A percentile compares a stretch with the other conserved stretches of the same genome.
Conservation (phyloP, 768 basidiomycete species). For the Lanmaoa pseudosensibilis region DNA sequence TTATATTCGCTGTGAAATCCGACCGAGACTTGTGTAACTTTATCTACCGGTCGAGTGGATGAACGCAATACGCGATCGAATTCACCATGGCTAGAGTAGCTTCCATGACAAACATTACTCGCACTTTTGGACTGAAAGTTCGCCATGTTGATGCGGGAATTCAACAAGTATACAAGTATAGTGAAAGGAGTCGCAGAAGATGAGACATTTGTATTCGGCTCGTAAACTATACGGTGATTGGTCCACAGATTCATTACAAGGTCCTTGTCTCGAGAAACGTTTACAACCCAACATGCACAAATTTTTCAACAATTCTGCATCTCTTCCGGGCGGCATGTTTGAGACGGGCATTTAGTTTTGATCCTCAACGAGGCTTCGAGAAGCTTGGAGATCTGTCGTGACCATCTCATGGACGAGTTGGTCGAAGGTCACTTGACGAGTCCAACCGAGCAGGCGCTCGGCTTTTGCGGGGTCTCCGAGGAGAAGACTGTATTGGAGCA, state of each 20-base stretch:
- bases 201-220: neutral
- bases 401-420: constrained; percentile 93
- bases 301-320: constrained; percentile 1
- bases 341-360: constrained; percentile 54
- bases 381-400: constrained; percentile 71
- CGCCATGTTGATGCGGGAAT: neutral
- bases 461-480: constrained; percentile 90
- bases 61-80: neutral
- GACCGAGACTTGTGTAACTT: neutral
- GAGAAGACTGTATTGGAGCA: constrained; percentile 54
- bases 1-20: neutral
- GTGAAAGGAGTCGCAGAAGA: neutral
- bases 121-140: neutral
- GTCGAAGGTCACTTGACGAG: constrained; percentile 80
- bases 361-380: constrained; percentile 74
- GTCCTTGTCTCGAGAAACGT: neutral
- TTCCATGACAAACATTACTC: neutral
- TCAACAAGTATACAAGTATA: neutral
- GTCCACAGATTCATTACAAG: constrained; percentile 6
- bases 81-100: neutral
- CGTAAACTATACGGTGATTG: constrained; percentile 2
- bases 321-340: neutral
- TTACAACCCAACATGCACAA: neutral
- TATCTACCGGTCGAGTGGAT: neutral
- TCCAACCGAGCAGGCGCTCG: constrained; percentile 87